phyloP scores from a whole-genome alignment of 2,329 filamentous ascomycete species.

The Pseudocercospora crystallina region DNA sequence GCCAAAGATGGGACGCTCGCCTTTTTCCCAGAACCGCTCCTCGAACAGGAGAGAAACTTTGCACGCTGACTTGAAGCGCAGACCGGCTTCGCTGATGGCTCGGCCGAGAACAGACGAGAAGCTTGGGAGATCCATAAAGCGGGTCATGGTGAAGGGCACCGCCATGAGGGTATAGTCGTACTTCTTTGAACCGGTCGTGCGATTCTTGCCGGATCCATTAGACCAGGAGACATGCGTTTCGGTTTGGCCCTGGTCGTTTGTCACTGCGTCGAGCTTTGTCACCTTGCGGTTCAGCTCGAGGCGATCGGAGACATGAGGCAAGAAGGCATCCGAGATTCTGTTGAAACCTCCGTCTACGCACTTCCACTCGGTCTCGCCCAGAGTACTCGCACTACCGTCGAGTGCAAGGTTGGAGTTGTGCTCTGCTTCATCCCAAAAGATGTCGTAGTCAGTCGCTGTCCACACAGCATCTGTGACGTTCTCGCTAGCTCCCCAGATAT shows the following conservation, averaged over 20 bases:
- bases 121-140: slow-evolving; percentile 9
- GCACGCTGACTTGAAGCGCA: slow-evolving; percentile 51
- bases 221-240: slow-evolving; percentile 2
- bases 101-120: slow-evolving; percentile 14
- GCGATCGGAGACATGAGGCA: slow-evolving; percentile 57
- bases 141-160: slow-evolving; percentile 17
- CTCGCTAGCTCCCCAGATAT: slow-evolving; percentile 5
- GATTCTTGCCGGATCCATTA: slow-evolving; percentile 32
- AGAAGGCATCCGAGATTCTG: slow-evolving; percentile 60
- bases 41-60: slow-evolving; percentile 66
- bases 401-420: slow-evolving; percentile 14
- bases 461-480: slow-evolving; percentile 16
- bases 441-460: slow-evolving; percentile 12
- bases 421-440: slow-evolving; percentile 12
- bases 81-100: slow-evolving; percentile 27
- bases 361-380: slow-evolving; percentile 16
- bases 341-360: slow-evolving; percentile 59
- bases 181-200: slow-evolving; percentile 26
- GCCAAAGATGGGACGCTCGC: slow-evolving; percentile 58
- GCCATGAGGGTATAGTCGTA: slow-evolving; percentile 19
- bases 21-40: slow-evolving; percentile 59
- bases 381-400: slow-evolving; percentile 5
- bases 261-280: slow-evolving; percentile 45
- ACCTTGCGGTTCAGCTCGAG: slow-evolving; percentile 58
- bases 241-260: neutral